A percentile compares a stretch with the other conserved stretches of the same genome.
phyloP scores from a whole-genome alignment of 345 rosid genomes.

The Microcos paniculata region DNA sequence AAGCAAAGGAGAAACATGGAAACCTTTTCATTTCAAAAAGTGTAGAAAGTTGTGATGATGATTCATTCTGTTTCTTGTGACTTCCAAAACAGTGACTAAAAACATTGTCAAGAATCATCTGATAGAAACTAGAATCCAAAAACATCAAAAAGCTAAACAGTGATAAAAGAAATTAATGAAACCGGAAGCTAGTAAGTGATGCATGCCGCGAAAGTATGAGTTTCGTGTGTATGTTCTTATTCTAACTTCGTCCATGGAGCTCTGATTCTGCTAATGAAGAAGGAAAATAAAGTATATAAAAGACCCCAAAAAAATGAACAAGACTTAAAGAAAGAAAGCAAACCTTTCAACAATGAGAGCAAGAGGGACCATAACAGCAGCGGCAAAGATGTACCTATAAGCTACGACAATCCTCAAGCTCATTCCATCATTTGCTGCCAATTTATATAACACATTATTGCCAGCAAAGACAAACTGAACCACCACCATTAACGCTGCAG shows the following conservation, averaged over 20 bases:
- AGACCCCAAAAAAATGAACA: not conserved
- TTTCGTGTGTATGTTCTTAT: no score
- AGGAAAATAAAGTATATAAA: not conserved
- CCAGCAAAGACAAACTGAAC: slow-evolving; percentile 34
- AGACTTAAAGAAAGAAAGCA: not conserved
- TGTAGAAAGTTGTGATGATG: not conserved
- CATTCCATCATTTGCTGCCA: slow-evolving; percentile 38
- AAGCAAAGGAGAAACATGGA: not conserved
- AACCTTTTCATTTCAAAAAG: not conserved
- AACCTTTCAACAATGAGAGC: slow-evolving; percentile 44
- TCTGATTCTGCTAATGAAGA: no score
- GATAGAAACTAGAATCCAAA: not conserved
- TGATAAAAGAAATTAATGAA: not conserved
- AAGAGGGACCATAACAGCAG: slow-evolving; percentile 31
- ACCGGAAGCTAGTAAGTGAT: no score
- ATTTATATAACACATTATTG: slow-evolving; percentile 34
- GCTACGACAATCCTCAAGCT: slow-evolving; percentile 33
- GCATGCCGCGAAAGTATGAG: no score
- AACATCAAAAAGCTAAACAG: not conserved
- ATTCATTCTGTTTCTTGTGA: not conserved
- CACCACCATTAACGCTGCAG: slow-evolving; percentile 33
- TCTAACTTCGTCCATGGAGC: no score
- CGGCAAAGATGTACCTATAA: slow-evolving; percentile 37
- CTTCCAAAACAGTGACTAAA: not conserved
- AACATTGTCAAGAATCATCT: not conserved